Evolutionary conservation across 2,329 filamentous ascomycete species (phyloP).

Genomic region (Pseudogymnoascus pannorum): DNA sequence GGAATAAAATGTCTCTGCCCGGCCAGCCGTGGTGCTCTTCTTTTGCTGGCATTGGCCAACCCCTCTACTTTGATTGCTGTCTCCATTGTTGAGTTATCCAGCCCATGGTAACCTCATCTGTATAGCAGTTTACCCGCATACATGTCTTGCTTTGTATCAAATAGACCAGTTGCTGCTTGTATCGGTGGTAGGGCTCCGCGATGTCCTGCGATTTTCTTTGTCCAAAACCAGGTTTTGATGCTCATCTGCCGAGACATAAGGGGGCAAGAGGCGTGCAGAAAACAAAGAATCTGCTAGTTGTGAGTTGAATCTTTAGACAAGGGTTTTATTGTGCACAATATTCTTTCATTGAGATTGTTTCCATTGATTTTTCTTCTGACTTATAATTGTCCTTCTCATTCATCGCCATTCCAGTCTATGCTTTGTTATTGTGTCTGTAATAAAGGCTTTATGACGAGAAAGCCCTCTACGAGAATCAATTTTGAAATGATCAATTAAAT

Average conservation of each 20-base stretch:
- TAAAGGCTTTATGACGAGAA: not conserved
- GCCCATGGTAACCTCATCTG: not conserved
- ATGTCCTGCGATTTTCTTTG: not conserved
- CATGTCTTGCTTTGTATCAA: not conserved
- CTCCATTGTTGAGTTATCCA: not conserved
- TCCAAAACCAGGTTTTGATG: conserved; percentile 1
- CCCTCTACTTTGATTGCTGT: not conserved
- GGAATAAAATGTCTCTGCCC: not conserved
- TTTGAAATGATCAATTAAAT: not conserved
- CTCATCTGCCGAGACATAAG: not conserved
- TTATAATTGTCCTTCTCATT: not conserved
- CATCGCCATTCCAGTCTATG: not conserved
- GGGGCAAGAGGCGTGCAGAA: not conserved
- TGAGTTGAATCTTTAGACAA: conserved; percentile 3
- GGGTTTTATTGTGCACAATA: conserved; percentile 6
- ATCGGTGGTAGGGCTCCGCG: not conserved
- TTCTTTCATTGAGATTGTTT: conserved; percentile 1
- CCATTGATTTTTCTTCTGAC: not conserved
- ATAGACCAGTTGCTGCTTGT: not conserved
- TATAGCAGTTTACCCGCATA: not conserved
- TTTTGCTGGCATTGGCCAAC: not conserved
- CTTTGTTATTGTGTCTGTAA: conserved; percentile 5
- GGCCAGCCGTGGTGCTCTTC: not conserved
- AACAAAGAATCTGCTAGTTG: not conserved
- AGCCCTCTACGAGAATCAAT: not conserved